phyloP scores from a whole-genome alignment of 139 green algal genomes.

The Micractinium sp. region DNA sequence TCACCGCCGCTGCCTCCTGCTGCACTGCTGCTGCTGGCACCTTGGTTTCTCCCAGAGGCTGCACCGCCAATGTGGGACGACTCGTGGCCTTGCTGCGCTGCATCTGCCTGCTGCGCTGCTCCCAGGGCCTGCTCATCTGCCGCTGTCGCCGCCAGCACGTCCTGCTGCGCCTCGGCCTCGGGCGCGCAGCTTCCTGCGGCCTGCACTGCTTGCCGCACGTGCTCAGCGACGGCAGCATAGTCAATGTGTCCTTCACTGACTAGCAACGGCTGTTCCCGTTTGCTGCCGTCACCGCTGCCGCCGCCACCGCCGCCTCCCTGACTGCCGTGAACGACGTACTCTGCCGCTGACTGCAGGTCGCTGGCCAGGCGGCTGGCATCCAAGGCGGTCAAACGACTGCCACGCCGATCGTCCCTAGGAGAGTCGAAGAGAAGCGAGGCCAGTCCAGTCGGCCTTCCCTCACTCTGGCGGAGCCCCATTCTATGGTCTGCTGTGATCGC shows the following conservation, averaged over 20 bases:
- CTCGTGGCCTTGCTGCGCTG: not conserved
- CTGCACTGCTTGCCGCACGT: not conserved
- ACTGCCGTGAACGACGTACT: not conserved
- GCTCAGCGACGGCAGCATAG: not conserved
- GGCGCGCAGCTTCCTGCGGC: not conserved
- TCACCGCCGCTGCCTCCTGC: not conserved
- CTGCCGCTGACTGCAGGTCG: not conserved
- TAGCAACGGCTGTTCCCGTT: not conserved
- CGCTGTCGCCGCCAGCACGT: not conserved
- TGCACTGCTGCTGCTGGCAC: too few species aligned
- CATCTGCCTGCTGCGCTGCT: not conserved
- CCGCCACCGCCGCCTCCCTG: not conserved
- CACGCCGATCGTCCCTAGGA: not conserved
- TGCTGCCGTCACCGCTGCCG: not conserved
- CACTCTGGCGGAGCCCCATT: not conserved
- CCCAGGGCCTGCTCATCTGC: not conserved
- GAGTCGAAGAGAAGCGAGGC: constrained; percentile 8
- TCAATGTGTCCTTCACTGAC: constrained; percentile 2
- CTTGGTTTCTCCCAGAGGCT: not conserved
- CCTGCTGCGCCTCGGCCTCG: not conserved
- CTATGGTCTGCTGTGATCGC: not conserved
- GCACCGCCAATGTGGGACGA: too few species aligned
- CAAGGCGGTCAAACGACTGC: not conserved
- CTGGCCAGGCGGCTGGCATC: not conserved
- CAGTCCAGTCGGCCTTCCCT: not conserved